Evolutionary conservation across 1,284 basidiomycete species (phyloP).

Genomic region (Trametes hirsuta): DNA sequence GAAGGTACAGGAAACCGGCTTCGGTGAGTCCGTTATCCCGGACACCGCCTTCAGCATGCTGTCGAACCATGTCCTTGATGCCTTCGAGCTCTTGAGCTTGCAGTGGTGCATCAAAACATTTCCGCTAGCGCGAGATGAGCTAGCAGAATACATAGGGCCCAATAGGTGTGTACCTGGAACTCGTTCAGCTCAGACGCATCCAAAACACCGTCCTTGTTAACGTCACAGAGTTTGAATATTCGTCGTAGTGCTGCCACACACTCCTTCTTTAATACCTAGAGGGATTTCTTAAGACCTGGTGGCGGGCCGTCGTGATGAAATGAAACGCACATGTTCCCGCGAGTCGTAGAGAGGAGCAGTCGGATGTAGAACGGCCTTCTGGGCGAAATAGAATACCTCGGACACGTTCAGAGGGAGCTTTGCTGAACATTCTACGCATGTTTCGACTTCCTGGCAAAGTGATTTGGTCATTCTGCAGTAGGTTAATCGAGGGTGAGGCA

Average conservation of each 20-base stretch:
- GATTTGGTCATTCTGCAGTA: constrained; percentile 9
- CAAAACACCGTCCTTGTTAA: constrained; percentile 92
- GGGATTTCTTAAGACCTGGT: constrained; percentile 7
- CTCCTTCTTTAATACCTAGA: constrained; percentile 89
- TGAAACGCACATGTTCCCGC: constrained; percentile 77
- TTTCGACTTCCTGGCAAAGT: constrained; percentile 85
- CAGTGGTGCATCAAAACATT: constrained; percentile 93
- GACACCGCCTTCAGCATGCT: constrained; percentile 71
- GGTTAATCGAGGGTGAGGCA: background rate
- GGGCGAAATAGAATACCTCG: constrained; percentile 99
- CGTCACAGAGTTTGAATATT: constrained; percentile 96
- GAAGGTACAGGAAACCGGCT: constrained; percentile 92
- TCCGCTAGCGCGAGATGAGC: constrained; percentile 55
- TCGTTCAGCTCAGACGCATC: constrained; percentile 94
- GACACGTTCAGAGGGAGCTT: constrained; percentile 90
- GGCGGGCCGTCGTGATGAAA: constrained; percentile 4
- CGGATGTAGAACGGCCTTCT: constrained; percentile 97
- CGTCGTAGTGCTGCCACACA: constrained; percentile 88
- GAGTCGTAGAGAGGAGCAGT: constrained; percentile 98
- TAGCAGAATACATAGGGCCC: background rate
- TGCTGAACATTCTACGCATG: constrained; percentile 96
- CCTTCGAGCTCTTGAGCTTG: constrained; percentile 93
- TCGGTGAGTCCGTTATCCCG: constrained; percentile 85
- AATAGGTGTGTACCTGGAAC: constrained; percentile 71
- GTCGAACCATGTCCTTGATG: constrained; percentile 84